A percentile compares a stretch with the other conserved stretches of the same genome.
These are phyloP conservation scores for Mycena kentingensis DNA, from an alignment of 768 basidiomycete genomes.

Conservation along the genomic window DNA sequence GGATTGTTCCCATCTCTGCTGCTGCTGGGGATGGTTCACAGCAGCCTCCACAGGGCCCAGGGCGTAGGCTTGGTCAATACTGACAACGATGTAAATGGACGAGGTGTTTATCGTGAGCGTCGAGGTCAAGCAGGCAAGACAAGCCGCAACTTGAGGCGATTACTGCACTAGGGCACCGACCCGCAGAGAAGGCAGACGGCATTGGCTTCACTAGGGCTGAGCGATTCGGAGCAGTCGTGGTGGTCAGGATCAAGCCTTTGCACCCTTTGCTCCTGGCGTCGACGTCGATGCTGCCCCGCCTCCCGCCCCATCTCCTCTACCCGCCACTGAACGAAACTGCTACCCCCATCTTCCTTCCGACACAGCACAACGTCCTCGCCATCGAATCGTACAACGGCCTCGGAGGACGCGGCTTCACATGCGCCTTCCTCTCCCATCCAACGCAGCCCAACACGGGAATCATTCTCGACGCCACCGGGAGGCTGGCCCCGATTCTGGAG, in stretches of 20 bases:
- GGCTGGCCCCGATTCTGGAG: slow-evolving; percentile 7
- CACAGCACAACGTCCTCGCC: background rate
- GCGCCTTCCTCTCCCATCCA: slow-evolving; percentile 9
- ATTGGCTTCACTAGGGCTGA: too few relatives aligned
- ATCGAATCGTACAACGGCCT: slow-evolving; percentile 9
- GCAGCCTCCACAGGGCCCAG: too few relatives aligned
- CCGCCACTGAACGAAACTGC: background rate
- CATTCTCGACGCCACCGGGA: background rate
- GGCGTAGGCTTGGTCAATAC: too few relatives aligned
- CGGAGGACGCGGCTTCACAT: background rate
- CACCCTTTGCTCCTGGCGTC: background rate
- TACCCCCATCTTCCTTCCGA: slow-evolving; percentile 6
- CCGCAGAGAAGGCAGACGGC: too few relatives aligned
- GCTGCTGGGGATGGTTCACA: too few relatives aligned
- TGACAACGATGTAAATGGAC: too few relatives aligned
- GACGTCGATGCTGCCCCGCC: background rate
- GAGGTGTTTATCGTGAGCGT: too few relatives aligned
- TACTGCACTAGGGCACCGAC: too few relatives aligned
- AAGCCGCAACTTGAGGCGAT: too few relatives aligned
- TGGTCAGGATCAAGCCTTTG: background rate
- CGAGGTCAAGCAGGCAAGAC: too few relatives aligned
- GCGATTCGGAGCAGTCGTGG: too few relatives aligned
- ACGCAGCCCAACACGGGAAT: slow-evolving; percentile 1
- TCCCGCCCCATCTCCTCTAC: background rate
- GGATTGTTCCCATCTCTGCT: too few relatives aligned